Conservation (phyloP, 2,329 filamentous ascomycete genomes). For the Aspergillus sp. region DNA sequence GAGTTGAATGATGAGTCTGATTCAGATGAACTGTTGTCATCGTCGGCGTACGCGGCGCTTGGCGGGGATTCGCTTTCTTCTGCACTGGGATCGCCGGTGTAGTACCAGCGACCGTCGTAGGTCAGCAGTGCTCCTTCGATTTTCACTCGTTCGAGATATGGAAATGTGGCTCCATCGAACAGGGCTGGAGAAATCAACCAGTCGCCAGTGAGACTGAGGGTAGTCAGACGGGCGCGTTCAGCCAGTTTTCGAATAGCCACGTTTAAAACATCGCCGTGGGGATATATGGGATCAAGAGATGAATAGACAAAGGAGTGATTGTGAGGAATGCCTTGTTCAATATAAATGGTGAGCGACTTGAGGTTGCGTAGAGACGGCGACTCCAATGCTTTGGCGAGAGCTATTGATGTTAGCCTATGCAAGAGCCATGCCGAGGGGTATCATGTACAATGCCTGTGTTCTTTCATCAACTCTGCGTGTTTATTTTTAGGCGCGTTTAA, state of each 20-base stretch:
- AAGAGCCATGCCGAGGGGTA: background rate
- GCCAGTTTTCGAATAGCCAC: background rate
- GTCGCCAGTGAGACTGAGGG: background rate
- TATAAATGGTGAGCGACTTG: background rate
- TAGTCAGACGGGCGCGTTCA: background rate
- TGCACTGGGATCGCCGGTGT: background rate
- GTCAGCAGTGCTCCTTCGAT: background rate
- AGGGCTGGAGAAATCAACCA: background rate
- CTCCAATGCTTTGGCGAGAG: background rate
- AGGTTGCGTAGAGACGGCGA: background rate
- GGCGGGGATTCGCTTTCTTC: background rate
- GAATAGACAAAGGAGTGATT: background rate
- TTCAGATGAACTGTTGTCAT: background rate
- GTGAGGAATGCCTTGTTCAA: background rate
- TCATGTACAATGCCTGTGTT: background rate
- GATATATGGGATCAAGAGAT: background rate
- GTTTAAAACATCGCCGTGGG: background rate
- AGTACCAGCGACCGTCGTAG: slow-evolving; percentile 4
- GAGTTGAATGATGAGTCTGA: slow-evolving; percentile 2
- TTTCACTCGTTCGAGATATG: background rate
- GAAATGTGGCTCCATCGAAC: background rate
- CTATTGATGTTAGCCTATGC: background rate
- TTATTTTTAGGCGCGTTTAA: background rate
- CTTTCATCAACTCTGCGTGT: background rate
- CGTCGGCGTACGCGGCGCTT: background rate